Percentiles rank a stretch among this genome's conserved stretches.
Conservation (phyloP, 2,329 filamentous ascomycete species). For the Pseudocercospora vitis region DNA sequence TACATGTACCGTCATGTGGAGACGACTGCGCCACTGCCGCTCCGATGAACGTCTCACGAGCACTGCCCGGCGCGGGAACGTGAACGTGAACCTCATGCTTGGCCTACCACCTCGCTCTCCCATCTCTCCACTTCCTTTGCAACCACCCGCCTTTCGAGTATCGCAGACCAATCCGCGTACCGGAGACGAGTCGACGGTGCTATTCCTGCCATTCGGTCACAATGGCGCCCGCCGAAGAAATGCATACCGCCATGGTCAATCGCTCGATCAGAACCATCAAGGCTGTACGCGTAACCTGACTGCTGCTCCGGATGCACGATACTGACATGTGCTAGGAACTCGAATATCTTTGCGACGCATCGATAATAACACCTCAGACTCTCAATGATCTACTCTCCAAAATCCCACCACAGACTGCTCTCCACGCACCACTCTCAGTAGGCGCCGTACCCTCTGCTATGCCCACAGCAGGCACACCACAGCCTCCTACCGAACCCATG, state of each 20-base stretch:
- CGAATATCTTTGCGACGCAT: conserved; percentile 80
- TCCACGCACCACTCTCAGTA: conserved; percentile 45
- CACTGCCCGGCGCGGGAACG: too few relatives aligned
- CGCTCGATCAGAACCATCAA: conserved; percentile 84
- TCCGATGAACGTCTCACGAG: too few relatives aligned
- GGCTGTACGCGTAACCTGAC: conserved; percentile 58
- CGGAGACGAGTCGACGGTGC: too few relatives aligned
- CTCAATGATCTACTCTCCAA: conserved; percentile 73
- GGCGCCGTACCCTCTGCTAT: conserved; percentile 39
- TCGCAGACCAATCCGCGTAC: too few relatives aligned
- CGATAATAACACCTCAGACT: conserved; percentile 71
- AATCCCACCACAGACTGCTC: conserved; percentile 69
- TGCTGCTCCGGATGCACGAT: background rate
- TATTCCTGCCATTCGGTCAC: background rate
- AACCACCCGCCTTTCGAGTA: background rate
- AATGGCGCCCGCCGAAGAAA: conserved; percentile 43
- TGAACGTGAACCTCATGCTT: too few relatives aligned
- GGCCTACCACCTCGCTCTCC: background rate
- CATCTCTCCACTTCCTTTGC: background rate
- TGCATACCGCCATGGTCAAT: conserved; percentile 66
- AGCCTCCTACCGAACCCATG: conserved; percentile 33
- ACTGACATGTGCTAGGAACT: conserved; percentile 65
- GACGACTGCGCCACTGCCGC: background rate
- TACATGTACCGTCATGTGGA: too few relatives aligned
- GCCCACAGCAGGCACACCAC: conserved; percentile 20